Conservation (phyloP, 2,329 filamentous ascomycete genomes). For the Colletotrichum tropicale region DNA sequence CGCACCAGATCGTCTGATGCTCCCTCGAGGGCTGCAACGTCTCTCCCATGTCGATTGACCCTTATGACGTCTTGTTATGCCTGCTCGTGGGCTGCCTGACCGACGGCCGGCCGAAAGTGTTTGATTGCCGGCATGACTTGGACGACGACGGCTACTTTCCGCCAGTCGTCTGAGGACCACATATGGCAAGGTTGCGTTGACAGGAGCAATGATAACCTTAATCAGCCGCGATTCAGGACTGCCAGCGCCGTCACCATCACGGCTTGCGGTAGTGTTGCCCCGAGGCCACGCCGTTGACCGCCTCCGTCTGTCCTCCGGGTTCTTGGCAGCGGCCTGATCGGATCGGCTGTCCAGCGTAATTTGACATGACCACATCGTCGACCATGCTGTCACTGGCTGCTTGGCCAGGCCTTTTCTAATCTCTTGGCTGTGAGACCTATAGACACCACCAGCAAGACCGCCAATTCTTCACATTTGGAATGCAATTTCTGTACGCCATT, state of each 20-base stretch:
- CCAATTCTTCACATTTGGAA: not conserved
- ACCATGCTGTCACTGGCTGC: not conserved
- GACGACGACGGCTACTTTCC: slow-evolving; percentile 16
- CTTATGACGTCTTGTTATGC: slow-evolving; percentile 9
- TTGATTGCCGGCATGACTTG: not conserved
- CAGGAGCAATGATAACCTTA: slow-evolving; percentile 14
- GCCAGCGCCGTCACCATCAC: not conserved
- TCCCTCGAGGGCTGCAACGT: not conserved
- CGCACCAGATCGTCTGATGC: slow-evolving; percentile 16
- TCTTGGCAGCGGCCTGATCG: slow-evolving; percentile 2
- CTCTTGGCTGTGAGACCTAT: not conserved
- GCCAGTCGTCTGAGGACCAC: not conserved
- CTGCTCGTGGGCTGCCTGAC: not conserved
- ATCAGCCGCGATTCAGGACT: not conserved
- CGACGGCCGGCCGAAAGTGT: not conserved
- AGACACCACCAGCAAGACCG: not conserved
- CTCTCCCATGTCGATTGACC: not conserved
- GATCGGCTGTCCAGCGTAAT: not conserved
- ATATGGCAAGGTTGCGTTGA: not conserved
- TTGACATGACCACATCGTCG: not conserved
- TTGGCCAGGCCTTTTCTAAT: not conserved
- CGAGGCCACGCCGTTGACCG: not conserved
- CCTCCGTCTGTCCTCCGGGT: not conserved
- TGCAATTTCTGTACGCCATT: not conserved
- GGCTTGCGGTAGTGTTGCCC: not conserved